A percentile compares a stretch with the other conserved stretches of the same genome.
phyloP scores from a whole-genome alignment of 2,329 filamentous ascomycete species.

The Nemania sp. region DNA sequence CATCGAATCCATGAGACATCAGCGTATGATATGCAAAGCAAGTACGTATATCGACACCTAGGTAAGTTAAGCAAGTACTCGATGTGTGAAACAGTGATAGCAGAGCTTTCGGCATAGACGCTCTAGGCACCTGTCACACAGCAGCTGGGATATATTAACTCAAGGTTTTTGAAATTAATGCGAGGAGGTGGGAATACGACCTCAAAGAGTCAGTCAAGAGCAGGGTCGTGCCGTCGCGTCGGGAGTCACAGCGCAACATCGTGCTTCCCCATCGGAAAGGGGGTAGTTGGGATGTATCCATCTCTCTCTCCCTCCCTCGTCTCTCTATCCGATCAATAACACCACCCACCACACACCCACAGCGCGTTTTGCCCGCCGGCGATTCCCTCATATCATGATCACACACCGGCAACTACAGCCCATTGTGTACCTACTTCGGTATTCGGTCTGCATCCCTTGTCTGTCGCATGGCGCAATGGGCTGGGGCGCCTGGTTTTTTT shows the following conservation, averaged over 20 bases:
- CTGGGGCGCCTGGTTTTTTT: too few relatives aligned
- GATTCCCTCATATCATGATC: slow-evolving; percentile 10
- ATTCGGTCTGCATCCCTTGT: not conserved
- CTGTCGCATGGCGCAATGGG: slow-evolving; percentile 1
- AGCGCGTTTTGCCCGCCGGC: not conserved
- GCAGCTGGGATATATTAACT: slow-evolving; percentile 9
- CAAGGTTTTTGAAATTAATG: slow-evolving; percentile 20
- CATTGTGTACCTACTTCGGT: not conserved
- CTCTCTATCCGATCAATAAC: slow-evolving; percentile 2
- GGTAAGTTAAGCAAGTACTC: too few relatives aligned
- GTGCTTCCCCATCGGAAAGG: slow-evolving; percentile 9
- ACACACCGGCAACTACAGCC: not conserved
- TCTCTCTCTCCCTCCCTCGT: not conserved
- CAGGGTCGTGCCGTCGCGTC: slow-evolving; percentile 16
- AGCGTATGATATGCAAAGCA: not conserved
- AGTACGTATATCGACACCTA: too few relatives aligned
- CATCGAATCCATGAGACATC: not conserved
- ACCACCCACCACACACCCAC: not conserved
- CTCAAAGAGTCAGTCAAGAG: slow-evolving; percentile 2
- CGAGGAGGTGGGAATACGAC: slow-evolving; percentile 7
- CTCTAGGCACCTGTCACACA: slow-evolving; percentile 18
- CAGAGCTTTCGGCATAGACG: slow-evolving; percentile 4
- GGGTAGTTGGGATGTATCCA: too few relatives aligned
- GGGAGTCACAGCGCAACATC: slow-evolving; percentile 20
- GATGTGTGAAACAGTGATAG: not conserved